phyloP scores from a whole-genome alignment of 257 asterid genomes.

The Penstemon eatonii region DNA sequence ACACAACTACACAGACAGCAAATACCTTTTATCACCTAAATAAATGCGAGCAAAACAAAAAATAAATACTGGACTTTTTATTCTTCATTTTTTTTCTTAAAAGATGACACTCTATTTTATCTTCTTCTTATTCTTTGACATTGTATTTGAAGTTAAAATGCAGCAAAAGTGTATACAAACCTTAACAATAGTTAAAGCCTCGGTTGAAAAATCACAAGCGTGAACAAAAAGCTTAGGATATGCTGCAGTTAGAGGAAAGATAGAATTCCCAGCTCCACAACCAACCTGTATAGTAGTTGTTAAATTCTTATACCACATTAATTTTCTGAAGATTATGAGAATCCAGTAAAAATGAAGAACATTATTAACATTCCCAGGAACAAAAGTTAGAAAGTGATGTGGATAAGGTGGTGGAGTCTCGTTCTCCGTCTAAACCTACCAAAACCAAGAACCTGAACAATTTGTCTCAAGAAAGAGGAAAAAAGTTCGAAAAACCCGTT shows the following conservation, averaged over 20 bases:
- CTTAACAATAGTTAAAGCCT: slow-evolving; percentile 68
- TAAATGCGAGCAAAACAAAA: neutral
- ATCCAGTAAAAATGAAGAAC: no score
- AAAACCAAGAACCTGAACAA: no score
- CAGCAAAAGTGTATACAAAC: slow-evolving; percentile 35
- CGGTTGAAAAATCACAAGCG: slow-evolving; percentile 78
- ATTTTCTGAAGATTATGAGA: no score
- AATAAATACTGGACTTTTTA: no score
- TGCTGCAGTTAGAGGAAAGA: slow-evolving; percentile 66
- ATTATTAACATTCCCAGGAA: no score
- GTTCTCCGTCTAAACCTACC: no score
- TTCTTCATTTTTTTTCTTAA: neutral
- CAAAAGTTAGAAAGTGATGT: no score
- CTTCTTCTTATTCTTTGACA: neutral
- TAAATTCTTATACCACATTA: no score
- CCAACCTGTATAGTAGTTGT: slow-evolving; percentile 47
- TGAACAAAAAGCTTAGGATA: slow-evolving; percentile 66
- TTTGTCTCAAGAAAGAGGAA: no score
- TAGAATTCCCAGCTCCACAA: slow-evolving; percentile 81
- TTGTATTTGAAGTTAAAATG: neutral
- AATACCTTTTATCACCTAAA: slow-evolving; percentile 7
- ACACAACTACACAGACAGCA: neutral
- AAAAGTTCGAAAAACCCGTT: no score
- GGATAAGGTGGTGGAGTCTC: no score
- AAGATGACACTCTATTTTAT: neutral